Conservation (phyloP, 192 early-diverging fungal species). For the Oehlia diaphana region DNA sequence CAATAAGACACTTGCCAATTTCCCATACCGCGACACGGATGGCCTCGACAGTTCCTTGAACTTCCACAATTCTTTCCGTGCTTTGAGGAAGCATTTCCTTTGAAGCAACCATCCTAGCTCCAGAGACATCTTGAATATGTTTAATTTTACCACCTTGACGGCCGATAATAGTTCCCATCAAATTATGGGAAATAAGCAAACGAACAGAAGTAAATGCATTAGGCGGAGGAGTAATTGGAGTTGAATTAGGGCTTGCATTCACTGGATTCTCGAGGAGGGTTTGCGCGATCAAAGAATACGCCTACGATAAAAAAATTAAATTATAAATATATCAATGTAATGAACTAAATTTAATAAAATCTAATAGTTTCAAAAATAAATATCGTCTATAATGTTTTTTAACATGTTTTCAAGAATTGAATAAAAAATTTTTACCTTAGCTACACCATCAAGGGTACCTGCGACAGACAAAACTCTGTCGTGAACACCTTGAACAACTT, state of each 20-base stretch:
- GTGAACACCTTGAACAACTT: slow-evolving; percentile 81
- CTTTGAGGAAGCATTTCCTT: slow-evolving; percentile 92
- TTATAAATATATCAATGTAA: slow-evolving; percentile 28
- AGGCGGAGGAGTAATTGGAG: slow-evolving; percentile 49
- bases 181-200: slow-evolving; percentile 85
- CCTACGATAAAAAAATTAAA: slow-evolving; percentile 43
- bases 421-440: slow-evolving; percentile 59
- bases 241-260: slow-evolving; percentile 50
- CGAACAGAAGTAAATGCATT: slow-evolving; percentile 67
- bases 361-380: slow-evolving; percentile 43
- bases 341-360: not conserved
- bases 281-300: slow-evolving; percentile 82
- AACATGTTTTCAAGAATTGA: slow-evolving; percentile 16
- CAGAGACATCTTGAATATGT: slow-evolving; percentile 91
- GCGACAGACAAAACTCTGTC: slow-evolving; percentile 83
- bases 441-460: slow-evolving; percentile 68
- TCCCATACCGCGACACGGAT: slow-evolving; percentile 83
- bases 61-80: slow-evolving; percentile 89
- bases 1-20: slow-evolving; percentile 82
- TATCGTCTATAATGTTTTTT: not conserved
- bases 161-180: slow-evolving; percentile 94
- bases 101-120: slow-evolving; percentile 80
- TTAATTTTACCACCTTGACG: slow-evolving; percentile 92
- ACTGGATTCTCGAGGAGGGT: slow-evolving; percentile 76
- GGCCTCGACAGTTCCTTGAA: slow-evolving; percentile 81